Conservation (phyloP, 2,329 filamentous ascomycete genomes). For the Xylariaceae sp. region DNA sequence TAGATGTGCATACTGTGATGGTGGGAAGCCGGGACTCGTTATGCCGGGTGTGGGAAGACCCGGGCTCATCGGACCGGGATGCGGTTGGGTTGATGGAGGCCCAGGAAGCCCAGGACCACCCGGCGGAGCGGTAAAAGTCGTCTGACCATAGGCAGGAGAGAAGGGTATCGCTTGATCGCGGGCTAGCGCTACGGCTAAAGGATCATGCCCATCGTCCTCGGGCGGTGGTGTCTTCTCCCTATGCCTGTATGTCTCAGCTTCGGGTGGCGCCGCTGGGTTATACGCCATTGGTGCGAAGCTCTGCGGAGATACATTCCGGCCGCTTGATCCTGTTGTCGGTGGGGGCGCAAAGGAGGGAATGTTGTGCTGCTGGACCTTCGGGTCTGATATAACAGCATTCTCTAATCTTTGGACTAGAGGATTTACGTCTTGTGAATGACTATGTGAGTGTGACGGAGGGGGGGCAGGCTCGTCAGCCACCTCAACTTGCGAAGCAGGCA, state of each 20-base stretch:
- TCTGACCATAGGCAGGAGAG: constrained; percentile 53
- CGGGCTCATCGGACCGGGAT: constrained; percentile 31
- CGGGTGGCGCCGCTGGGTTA: constrained; percentile 78
- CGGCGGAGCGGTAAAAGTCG: constrained; percentile 49
- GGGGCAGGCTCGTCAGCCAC: constrained; percentile 68
- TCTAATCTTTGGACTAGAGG: constrained; percentile 77
- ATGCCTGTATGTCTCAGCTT: constrained; percentile 72
- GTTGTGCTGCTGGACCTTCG: constrained; percentile 46
- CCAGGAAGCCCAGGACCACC: constrained; percentile 49
- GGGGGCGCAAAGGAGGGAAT: constrained; percentile 49
- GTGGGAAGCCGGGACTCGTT: constrained; percentile 50
- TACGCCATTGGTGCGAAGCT: constrained; percentile 72
- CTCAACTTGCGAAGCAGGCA: constrained; percentile 65
- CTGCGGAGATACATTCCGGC: constrained; percentile 43
- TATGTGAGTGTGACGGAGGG: constrained; percentile 46
- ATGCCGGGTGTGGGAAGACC: constrained; percentile 48
- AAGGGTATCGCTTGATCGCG: constrained; percentile 62
- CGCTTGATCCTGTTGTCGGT: constrained; percentile 44
- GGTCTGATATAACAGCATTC: constrained; percentile 69
- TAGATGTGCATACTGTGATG: constrained; percentile 51
- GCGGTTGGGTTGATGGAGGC: constrained; percentile 37
- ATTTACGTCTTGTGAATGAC: constrained; percentile 57
- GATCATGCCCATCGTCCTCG: constrained; percentile 66
- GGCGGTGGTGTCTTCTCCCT: constrained; percentile 81
- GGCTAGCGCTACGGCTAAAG: constrained; percentile 62